Percentiles rank a stretch among this genome's conserved stretches.
Evolutionary conservation across 495 filamentous ascomycete genomes (phyloP).

Genomic region (Penicillium ochrochloron): DNA sequence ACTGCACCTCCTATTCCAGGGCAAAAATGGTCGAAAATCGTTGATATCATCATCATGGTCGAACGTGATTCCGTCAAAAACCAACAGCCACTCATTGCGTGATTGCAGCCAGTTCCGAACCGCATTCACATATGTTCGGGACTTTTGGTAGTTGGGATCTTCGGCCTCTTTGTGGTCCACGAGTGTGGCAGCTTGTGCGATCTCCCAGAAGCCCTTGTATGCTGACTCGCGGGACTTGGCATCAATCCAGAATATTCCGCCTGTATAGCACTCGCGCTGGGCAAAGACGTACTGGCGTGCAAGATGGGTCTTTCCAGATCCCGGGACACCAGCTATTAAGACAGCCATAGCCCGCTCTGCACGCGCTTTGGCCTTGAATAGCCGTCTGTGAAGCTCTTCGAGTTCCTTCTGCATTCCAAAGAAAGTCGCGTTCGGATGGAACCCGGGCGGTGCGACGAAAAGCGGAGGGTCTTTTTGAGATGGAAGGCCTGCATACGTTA

Average conservation of each 20-base stretch:
- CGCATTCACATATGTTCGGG: conserved; percentile 58
- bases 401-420: conserved; percentile 75
- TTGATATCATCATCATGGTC: conserved; percentile 61
- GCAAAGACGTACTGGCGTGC: conserved; percentile 79
- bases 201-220: conserved; percentile 73
- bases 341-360: conserved; percentile 68
- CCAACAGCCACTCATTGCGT: conserved; percentile 73
- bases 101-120: conserved; percentile 73
- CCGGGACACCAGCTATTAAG: conserved; percentile 73
- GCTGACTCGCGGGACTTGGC: conserved; percentile 67
- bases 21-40: conserved; percentile 67
- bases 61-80: conserved; percentile 77
- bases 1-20: conserved; percentile 67
- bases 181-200: conserved; percentile 68
- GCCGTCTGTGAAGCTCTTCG: conserved; percentile 65
- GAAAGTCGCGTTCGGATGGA: conserved; percentile 78
- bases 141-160: conserved; percentile 44
- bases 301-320: conserved; percentile 81
- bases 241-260: conserved; percentile 81
- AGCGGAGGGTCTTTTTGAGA: conserved; percentile 30
- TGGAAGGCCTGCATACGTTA: background rate
- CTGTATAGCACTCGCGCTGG: conserved; percentile 67
- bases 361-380: conserved; percentile 66
- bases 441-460: conserved; percentile 74
- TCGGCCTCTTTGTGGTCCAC: conserved; percentile 45